A percentile compares a stretch with the other conserved stretches of the same genome.
These are phyloP conservation scores for Globisporangium megalacanthum DNA, from an alignment of 352 stramenopile species.

Conservation along the genomic window DNA sequence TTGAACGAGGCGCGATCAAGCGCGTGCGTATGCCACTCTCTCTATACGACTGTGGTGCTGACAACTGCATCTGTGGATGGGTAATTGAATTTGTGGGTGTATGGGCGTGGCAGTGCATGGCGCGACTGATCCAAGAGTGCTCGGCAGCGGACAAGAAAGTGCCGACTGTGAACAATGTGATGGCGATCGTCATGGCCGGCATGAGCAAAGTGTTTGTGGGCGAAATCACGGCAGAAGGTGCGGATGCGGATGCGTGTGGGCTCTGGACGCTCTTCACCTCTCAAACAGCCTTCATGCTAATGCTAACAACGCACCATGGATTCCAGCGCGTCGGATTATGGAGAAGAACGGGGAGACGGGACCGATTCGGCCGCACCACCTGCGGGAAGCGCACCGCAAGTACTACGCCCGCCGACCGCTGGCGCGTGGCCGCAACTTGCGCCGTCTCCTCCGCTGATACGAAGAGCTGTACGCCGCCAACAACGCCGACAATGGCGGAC, in stretches of 20 bases:
- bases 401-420: slow-evolving; percentile 79
- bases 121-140: slow-evolving; percentile 67
- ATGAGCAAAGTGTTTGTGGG: slow-evolving; percentile 84
- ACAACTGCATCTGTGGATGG: not conserved
- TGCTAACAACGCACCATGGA: no score
- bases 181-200: slow-evolving; percentile 85
- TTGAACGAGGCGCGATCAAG: slow-evolving; percentile 78
- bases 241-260: slow-evolving; percentile 9
- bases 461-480: no score
- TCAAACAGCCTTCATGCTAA: not conserved
- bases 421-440: slow-evolving; percentile 48
- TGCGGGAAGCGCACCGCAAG: slow-evolving; percentile 75
- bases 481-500: no score
- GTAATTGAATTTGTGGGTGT: not conserved
- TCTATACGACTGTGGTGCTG: not conserved
- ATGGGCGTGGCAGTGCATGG: slow-evolving; percentile 46
- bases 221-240: slow-evolving; percentile 74
- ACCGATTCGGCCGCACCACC: slow-evolving; percentile 64
- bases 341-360: slow-evolving; percentile 69
- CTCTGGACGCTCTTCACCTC: not conserved
- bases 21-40: slow-evolving; percentile 25
- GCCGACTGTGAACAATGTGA: slow-evolving; percentile 74
- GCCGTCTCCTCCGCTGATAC: slow-evolving; percentile 41
- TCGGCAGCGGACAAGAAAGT: slow-evolving; percentile 40
- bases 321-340: slow-evolving; percentile 71